These are phyloP conservation scores for Coniella vitis DNA, from an alignment of 2,329 filamentous ascomycete genomes.

Conservation along the genomic window DNA sequence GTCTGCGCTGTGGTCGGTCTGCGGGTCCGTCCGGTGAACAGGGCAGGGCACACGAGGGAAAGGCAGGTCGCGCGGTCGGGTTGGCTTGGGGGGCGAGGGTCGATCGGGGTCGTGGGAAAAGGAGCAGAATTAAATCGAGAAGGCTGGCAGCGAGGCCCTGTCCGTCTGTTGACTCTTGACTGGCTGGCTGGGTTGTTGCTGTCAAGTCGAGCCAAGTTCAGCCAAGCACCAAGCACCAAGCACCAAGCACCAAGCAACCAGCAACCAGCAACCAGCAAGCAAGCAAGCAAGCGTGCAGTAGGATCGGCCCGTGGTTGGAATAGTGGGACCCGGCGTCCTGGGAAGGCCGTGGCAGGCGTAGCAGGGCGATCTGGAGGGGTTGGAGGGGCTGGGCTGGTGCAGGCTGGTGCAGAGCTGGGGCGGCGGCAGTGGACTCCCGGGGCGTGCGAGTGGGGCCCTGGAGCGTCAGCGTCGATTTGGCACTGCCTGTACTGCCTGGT, in stretches of 20 bases:
- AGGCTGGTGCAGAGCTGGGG: neutral
- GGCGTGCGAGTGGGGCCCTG: neutral
- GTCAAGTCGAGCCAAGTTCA: too few relatives aligned
- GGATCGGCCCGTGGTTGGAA: slow-evolving; percentile 4
- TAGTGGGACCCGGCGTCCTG: neutral
- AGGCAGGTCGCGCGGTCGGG: neutral
- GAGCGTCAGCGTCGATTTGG: neutral
- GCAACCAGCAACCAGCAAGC: too few relatives aligned
- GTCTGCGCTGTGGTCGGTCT: neutral
- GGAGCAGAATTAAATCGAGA: too few relatives aligned
- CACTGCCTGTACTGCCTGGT: neutral
- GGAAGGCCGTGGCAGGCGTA: too few relatives aligned
- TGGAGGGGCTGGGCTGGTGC: neutral
- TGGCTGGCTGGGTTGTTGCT: too few relatives aligned
- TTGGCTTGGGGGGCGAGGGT: neutral
- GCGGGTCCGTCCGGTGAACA: neutral
- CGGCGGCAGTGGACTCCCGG: neutral
- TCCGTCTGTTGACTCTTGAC: too few relatives aligned
- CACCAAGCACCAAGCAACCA: too few relatives aligned
- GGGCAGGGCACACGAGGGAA: neutral
- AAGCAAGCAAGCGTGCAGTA: neutral
- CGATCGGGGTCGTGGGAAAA: too few relatives aligned
- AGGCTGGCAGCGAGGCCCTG: too few relatives aligned
- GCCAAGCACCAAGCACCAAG: too few relatives aligned
- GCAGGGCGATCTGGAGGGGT: slow-evolving; percentile 2